phyloP scores from a whole-genome alignment of 345 rosid species.

The Orychophragmus violaceus region DNA sequence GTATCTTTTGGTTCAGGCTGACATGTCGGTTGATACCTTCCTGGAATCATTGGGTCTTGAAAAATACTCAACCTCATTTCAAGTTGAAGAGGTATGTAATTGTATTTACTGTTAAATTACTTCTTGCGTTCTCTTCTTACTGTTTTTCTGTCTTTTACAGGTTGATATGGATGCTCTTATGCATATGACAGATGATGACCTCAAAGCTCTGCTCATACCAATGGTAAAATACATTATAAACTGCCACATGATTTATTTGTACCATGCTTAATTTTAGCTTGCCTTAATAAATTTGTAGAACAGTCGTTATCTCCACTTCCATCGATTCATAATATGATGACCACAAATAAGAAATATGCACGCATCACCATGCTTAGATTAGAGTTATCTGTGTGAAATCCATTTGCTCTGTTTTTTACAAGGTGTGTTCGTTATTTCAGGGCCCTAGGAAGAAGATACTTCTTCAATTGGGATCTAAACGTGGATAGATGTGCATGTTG shows the following conservation, averaged over 20 bases:
- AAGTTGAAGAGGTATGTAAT: constrained; percentile 78
- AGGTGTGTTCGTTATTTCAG: constrained; percentile 34
- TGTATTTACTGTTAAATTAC: not conserved
- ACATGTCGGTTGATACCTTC: constrained; percentile 55
- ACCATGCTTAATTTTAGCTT: not conserved
- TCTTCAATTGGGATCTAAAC: constrained; percentile 57
- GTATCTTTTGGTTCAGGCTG: constrained; percentile 41
- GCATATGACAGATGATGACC: constrained; percentile 96
- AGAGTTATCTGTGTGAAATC: not conserved
- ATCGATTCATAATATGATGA: not conserved
- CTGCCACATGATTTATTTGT: not conserved
- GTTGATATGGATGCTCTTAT: constrained; percentile 93
- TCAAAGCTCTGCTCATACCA: constrained; percentile 88
- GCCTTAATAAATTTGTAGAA: not conserved
- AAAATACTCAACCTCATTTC: constrained; percentile 73
- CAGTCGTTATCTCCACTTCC: not conserved
- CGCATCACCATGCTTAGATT: not conserved
- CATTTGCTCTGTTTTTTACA: not conserved
- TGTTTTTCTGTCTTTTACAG: constrained; percentile 35
- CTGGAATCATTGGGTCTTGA: constrained; percentile 76
- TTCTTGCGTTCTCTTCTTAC: not conserved
- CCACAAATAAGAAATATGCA: not conserved
- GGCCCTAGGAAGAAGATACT: constrained; percentile 95
- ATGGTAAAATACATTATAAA: constrained; percentile 45
- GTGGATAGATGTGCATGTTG: constrained; percentile 20